Conservation (phyloP, 1,284 basidiomycete genomes). For the Meira miltonrushii region DNA sequence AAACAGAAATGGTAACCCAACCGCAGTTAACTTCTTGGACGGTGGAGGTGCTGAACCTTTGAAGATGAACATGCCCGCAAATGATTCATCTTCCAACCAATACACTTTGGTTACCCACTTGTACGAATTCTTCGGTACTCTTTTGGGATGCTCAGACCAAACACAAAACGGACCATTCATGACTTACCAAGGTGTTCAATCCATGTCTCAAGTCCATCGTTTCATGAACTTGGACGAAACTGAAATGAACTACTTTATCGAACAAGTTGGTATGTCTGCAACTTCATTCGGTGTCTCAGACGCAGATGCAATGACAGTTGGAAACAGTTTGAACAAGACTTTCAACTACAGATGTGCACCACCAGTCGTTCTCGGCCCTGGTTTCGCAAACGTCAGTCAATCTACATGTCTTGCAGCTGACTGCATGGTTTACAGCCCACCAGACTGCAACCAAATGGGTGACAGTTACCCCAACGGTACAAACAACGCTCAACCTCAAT, state of each 20-base stretch:
- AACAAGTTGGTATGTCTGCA: slow-evolving; percentile 20
- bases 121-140: slow-evolving; percentile 24
- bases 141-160: slow-evolving; percentile 22
- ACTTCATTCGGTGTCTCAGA: slow-evolving; percentile 21
- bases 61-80: slow-evolving; percentile 20
- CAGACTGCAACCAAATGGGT: background rate
- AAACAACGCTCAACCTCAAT: slow-evolving; percentile 3
- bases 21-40: slow-evolving; percentile 27
- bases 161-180: background rate
- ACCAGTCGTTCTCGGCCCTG: background rate
- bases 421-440: slow-evolving; percentile 8
- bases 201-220: slow-evolving; percentile 23
- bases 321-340: slow-evolving; percentile 9
- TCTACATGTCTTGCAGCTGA: slow-evolving; percentile 15
- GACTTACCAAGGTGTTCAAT: slow-evolving; percentile 16
- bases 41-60: slow-evolving; percentile 25
- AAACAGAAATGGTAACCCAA: slow-evolving; percentile 15
- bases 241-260: slow-evolving; percentile 17
- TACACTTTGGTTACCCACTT: slow-evolving; percentile 22
- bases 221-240: slow-evolving; percentile 21
- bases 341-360: slow-evolving; percentile 18
- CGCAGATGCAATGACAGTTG: slow-evolving; percentile 19
- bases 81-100: slow-evolving; percentile 8
- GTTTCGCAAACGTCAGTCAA: slow-evolving; percentile 8
- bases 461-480: slow-evolving; percentile 17